These are phyloP conservation scores for Neonectria magnoliae DNA, from an alignment of 2,329 filamentous ascomycete species.

Conservation along the genomic window DNA sequence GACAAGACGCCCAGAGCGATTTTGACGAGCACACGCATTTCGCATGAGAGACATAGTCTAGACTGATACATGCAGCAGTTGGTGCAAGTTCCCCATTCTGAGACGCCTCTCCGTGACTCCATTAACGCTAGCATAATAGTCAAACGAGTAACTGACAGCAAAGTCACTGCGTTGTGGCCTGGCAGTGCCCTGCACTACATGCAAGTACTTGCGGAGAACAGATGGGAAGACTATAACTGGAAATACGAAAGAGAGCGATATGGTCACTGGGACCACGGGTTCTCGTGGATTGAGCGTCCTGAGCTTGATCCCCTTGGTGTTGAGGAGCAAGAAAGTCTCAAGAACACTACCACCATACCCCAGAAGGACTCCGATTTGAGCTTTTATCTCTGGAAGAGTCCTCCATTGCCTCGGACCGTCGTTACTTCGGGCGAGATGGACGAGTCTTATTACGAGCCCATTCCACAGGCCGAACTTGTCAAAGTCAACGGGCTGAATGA, in stretches of 20 bases:
- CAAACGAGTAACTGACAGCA: conserved; percentile 47
- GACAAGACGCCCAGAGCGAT: conserved; percentile 52
- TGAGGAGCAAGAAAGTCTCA: conserved; percentile 11
- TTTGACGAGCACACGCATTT: conserved; percentile 55
- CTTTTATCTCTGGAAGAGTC: conserved; percentile 24
- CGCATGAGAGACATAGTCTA: conserved; percentile 57
- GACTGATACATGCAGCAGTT: conserved; percentile 54
- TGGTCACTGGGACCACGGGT: conserved; percentile 35
- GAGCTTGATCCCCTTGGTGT: conserved; percentile 32
- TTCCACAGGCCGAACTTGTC: background rate
- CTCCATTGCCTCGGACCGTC: conserved; percentile 1
- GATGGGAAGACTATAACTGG: conserved; percentile 42
- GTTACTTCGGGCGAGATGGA: background rate
- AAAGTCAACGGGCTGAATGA: background rate
- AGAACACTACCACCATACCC: conserved; percentile 2
- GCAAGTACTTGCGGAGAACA: conserved; percentile 48
- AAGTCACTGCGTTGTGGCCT: conserved; percentile 54
- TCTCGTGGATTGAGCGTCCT: conserved; percentile 37
- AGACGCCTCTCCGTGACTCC: background rate
- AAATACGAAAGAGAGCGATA: conserved; percentile 32
- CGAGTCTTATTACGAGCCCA: background rate
- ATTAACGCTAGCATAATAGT: conserved; percentile 16
- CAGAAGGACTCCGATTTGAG: conserved; percentile 20
- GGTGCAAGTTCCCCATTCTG: conserved; percentile 50
- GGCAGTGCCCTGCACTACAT: conserved; percentile 59